phyloP scores from a whole-genome alignment of 2,329 filamentous ascomycete species.

The Mycosphaerella arachidis region DNA sequence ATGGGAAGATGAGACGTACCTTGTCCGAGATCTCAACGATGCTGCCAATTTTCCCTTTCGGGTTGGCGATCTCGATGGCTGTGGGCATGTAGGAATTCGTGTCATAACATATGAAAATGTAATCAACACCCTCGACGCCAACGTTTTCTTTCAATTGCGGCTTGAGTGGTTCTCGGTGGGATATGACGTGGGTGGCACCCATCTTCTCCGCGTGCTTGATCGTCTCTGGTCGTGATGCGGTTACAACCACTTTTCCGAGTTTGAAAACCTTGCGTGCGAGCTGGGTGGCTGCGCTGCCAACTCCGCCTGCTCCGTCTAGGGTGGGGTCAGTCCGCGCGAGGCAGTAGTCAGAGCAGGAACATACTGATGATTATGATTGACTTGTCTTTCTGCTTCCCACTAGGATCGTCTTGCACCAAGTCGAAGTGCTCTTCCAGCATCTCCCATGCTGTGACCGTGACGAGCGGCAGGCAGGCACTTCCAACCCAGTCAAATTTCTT shows the following conservation, averaged over 20 bases:
- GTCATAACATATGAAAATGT: slow-evolving; percentile 17
- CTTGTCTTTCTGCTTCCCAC: slow-evolving; percentile 24
- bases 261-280: slow-evolving; percentile 35
- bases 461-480: slow-evolving; percentile 43
- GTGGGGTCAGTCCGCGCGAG: background rate
- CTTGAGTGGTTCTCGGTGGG: slow-evolving; percentile 39
- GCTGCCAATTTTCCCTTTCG: slow-evolving; percentile 12
- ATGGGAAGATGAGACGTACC: background rate
- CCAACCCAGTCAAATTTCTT: slow-evolving; percentile 37
- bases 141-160: slow-evolving; percentile 30
- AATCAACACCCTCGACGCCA: slow-evolving; percentile 13
- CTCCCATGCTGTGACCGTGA: slow-evolving; percentile 43
- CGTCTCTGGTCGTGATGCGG: slow-evolving; percentile 41
- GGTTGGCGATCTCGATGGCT: slow-evolving; percentile 11
- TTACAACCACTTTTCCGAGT: slow-evolving; percentile 36
- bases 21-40: slow-evolving; percentile 15
- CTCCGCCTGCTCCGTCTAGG: slow-evolving; percentile 45
- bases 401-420: slow-evolving; percentile 32
- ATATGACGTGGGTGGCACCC: slow-evolving; percentile 43
- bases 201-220: slow-evolving; percentile 36
- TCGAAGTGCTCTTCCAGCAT: slow-evolving; percentile 43
- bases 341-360: background rate
- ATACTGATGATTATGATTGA: slow-evolving; percentile 35
- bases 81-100: slow-evolving; percentile 12
- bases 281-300: slow-evolving; percentile 44